Evolutionary conservation across 169 alveolate genomes (phyloP).

Genomic region (Cytauxzoon felis): DNA sequence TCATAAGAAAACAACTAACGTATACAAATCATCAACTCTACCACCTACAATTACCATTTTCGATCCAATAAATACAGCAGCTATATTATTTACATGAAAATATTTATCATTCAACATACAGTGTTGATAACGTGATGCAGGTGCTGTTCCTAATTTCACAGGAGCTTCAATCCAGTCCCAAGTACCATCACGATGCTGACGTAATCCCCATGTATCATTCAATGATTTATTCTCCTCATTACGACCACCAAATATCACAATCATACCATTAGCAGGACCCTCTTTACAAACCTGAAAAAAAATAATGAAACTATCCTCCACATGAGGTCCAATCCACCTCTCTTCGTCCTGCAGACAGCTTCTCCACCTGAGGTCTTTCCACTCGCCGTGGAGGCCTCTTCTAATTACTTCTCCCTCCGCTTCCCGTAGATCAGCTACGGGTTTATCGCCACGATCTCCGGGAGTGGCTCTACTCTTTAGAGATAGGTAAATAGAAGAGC

Average conservation of each 20-base stretch:
- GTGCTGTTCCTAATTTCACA: slow-evolving; percentile 79
- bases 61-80: slow-evolving; percentile 83
- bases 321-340: no score
- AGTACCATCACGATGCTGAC: slow-evolving; percentile 98
- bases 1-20: slow-evolving; percentile 7
- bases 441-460: no score
- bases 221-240: slow-evolving; percentile 89
- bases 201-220: slow-evolving; percentile 98
- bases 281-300: slow-evolving; percentile 68
- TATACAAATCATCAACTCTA: slow-evolving; percentile 86
- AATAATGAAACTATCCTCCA: background rate
- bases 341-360: background rate
- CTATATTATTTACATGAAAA: background rate
- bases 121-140: slow-evolving; percentile 91
- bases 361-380: background rate
- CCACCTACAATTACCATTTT: slow-evolving; percentile 94
- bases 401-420: no score
- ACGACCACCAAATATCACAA: slow-evolving; percentile 98
- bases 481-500: no score
- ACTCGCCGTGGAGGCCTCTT: background rate
- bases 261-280: slow-evolving; percentile 99
- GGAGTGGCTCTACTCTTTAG: no score
- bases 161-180: slow-evolving; percentile 99
- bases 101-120: slow-evolving; percentile 6
- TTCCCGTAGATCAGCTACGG: no score